Evolutionary conservation across 352 stramenopile genomes (phyloP).

Genomic region (Aphanomyces invadans): DNA sequence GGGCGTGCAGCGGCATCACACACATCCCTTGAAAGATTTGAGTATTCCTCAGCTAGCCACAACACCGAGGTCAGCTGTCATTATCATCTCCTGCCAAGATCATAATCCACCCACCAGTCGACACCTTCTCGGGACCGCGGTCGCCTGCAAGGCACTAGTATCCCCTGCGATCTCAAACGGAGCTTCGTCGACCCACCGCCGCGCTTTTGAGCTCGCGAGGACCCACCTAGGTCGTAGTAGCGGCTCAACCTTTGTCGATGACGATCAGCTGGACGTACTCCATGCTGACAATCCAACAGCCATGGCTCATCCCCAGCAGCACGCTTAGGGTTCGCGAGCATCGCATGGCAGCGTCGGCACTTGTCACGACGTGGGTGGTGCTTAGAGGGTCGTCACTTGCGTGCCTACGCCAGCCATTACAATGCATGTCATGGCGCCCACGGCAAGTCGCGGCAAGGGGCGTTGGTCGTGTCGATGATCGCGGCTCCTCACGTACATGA

Average conservation of each 20-base stretch:
- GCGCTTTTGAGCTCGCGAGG: slow-evolving; percentile 46
- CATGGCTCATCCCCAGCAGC: slow-evolving; percentile 73
- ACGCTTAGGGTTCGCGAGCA: slow-evolving; percentile 82
- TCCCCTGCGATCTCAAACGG: slow-evolving; percentile 72
- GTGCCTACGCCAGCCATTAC: too few relatives aligned
- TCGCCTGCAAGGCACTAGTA: slow-evolving; percentile 55
- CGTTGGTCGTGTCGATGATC: background rate
- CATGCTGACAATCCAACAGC: slow-evolving; percentile 66
- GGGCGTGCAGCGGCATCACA: slow-evolving; percentile 58
- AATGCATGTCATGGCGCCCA: too few relatives aligned
- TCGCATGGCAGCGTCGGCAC: slow-evolving; percentile 29
- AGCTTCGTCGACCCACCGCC: slow-evolving; percentile 59
- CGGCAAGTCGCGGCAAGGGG: too few relatives aligned
- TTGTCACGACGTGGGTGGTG: slow-evolving; percentile 17
- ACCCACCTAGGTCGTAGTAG: slow-evolving; percentile 63
- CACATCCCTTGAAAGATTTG: slow-evolving; percentile 71
- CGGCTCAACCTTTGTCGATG: too few relatives aligned
- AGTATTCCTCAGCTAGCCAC: slow-evolving; percentile 31
- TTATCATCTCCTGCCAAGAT: too few relatives aligned
- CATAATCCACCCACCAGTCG: too few relatives aligned
- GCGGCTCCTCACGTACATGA: background rate
- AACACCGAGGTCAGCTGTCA: too few relatives aligned
- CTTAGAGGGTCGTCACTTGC: slow-evolving; percentile 57
- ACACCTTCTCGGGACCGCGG: slow-evolving; percentile 61
- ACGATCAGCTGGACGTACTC: too few relatives aligned